Evolutionary conservation across 768 basidiomycete species (phyloP).

Genomic region (Tremella fuciformis): DNA sequence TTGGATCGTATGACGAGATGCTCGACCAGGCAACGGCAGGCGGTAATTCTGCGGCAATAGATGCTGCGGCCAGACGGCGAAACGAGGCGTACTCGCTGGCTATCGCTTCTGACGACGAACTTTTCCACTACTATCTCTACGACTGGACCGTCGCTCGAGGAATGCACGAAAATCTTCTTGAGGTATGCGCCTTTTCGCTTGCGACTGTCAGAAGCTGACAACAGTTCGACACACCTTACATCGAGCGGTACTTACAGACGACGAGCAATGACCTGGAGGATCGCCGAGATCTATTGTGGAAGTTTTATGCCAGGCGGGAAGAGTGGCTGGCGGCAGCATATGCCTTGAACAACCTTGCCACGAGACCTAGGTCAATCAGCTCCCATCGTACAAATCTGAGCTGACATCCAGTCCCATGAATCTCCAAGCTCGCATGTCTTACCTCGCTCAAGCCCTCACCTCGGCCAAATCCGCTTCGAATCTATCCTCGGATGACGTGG

Average conservation of each 20-base stretch:
- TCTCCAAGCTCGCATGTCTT: conserved; percentile 77
- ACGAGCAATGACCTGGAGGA: conserved; percentile 36
- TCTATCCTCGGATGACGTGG: conserved; percentile 77
- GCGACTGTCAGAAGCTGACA: conserved; percentile 17
- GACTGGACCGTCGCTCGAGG: conserved; percentile 84
- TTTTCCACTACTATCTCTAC: conserved; percentile 91
- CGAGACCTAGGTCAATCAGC: conserved; percentile 60
- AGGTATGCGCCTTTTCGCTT: conserved; percentile 59
- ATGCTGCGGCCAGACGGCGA: conserved; percentile 69
- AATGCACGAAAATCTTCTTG: conserved; percentile 81
- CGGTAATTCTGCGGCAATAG: conserved; percentile 41
- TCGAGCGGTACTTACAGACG: conserved; percentile 79
- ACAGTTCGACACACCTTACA: conserved; percentile 69
- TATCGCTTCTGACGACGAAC: conserved; percentile 77
- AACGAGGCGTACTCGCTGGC: conserved; percentile 82
- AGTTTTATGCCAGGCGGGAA: conserved; percentile 90
- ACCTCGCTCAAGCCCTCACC: conserved; percentile 86
- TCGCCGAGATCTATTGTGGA: conserved; percentile 73
- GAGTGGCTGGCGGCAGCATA: conserved; percentile 84
- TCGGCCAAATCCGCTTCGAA: conserved; percentile 94
- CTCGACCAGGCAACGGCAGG: conserved; percentile 54
- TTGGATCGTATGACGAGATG: conserved; percentile 70
- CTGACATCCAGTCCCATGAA: conserved; percentile 31
- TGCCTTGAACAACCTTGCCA: conserved; percentile 75
- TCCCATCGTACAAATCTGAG: conserved; percentile 4